Conservation (phyloP, 1,139 yeast genomes). For the Yamadazyma mexicana region DNA sequence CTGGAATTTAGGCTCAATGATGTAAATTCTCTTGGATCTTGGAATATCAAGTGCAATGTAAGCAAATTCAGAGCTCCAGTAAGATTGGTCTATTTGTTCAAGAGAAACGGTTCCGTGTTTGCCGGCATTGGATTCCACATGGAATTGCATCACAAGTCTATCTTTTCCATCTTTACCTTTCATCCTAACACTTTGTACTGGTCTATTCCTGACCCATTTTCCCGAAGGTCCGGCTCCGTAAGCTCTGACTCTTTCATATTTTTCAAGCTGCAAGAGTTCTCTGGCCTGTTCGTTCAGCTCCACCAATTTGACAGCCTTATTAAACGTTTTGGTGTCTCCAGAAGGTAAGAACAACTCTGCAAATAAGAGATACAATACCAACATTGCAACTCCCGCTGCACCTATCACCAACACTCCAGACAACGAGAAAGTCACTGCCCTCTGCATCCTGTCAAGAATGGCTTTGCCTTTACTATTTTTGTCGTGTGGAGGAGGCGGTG, state of each 20-base stretch:
- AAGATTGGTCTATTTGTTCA: constrained; percentile 71
- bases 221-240: constrained; percentile 68
- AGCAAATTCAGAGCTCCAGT: constrained; percentile 70
- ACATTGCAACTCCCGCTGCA: constrained; percentile 64
- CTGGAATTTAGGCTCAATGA: constrained; percentile 63
- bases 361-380: constrained; percentile 74
- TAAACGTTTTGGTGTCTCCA: constrained; percentile 88
- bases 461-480: constrained; percentile 42
- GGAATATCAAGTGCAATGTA: constrained; percentile 78
- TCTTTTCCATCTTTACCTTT: constrained; percentile 74
- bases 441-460: constrained; percentile 41
- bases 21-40: constrained; percentile 64
- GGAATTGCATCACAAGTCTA: constrained; percentile 81
- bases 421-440: constrained; percentile 61
- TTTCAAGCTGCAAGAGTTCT: constrained; percentile 51
- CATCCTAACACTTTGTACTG: constrained; percentile 58
- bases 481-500: constrained; percentile 41
- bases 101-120: constrained; percentile 66
- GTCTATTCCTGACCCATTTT: constrained; percentile 86
- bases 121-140: constrained; percentile 65
- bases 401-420: constrained; percentile 65
- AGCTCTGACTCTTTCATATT: constrained; percentile 69
- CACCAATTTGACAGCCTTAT: constrained; percentile 75
- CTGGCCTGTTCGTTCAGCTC: constrained; percentile 68
- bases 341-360: constrained; percentile 83